These are phyloP conservation scores for Drosera capensis DNA, from an alignment of 148 eudicot genomes.

Conservation along the genomic window DNA sequence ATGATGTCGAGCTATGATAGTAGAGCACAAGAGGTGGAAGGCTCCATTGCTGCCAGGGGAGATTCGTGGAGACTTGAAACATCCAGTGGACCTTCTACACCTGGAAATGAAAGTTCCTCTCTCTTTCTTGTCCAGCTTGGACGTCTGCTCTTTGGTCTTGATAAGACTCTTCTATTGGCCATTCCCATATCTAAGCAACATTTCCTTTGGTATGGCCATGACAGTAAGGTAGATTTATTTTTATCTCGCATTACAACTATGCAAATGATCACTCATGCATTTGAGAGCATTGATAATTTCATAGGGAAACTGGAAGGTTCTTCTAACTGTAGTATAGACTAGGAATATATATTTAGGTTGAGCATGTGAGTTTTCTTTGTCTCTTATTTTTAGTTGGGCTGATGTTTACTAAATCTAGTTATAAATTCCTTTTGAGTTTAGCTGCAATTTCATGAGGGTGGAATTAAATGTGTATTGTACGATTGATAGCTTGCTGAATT, in stretches of 20 bases:
- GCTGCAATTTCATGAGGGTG: too few relatives aligned
- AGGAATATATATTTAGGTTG: too few relatives aligned
- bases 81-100: constrained; percentile 65
- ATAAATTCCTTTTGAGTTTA: too few relatives aligned
- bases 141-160: constrained; percentile 82
- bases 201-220: constrained; percentile 96
- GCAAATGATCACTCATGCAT: background rate
- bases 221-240: constrained; percentile 54
- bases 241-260: background rate
- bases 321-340: too few relatives aligned
- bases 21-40: constrained; percentile 57
- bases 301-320: too few relatives aligned
- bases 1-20: constrained; percentile 80
- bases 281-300: background rate
- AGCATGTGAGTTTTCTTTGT: too few relatives aligned
- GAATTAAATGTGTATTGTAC: too few relatives aligned
- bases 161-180: constrained; percentile 87
- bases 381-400: too few relatives aligned
- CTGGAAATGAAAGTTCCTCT: constrained; percentile 64
- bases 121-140: constrained; percentile 94
- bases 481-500: too few relatives aligned
- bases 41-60: constrained; percentile 78
- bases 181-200: constrained; percentile 88
- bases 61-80: constrained; percentile 96
- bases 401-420: too few relatives aligned